Evolutionary conservation across 2,329 filamentous ascomycete species (phyloP), one percentile per base, ranked within the genome.

Genomic region (Botryosphaeria dothidea): DNA sequence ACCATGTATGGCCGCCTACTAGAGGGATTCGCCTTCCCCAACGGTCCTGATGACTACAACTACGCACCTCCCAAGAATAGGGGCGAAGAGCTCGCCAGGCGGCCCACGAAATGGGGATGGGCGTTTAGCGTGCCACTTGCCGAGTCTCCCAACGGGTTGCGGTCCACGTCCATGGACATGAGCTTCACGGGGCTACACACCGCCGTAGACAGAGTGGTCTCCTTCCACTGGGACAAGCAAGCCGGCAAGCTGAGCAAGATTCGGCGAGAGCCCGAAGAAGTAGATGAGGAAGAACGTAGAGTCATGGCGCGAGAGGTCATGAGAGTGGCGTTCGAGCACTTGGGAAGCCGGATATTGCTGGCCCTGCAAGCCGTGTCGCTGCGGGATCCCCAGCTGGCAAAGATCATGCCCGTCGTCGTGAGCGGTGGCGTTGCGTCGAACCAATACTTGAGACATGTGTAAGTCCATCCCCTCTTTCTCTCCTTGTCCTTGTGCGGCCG

Each of bases 361-460:
- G 90, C 86, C 0, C 80, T 97, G n/a, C 77, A 84, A 52, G 71
- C 74, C 11, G 31, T 62, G 7, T 66, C 69, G 3, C 34, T 45
- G 41, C 27, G 36, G 15, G 46, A 64, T 34, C 41, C 48, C 29
- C 54, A 29, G 19, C 43, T 88, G 7, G 77, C 79, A 8, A 89
- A 56, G 43, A 48, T 27, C 36, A 56, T 64, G 38, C 27, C 89
- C 0, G 80, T 98, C 4, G 92, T 98, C 9, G 84, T 98, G 3
- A 91, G 92, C 43, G 95, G 95, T 31, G 95, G 95, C 25, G 95
- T 99, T 6, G 95, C 94, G 7, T 90, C 91, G 60, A 98, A 97
- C 77, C 78, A 79, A 58, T 97, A 90, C 75, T 81, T 99, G 46
- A 86, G 89, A 75, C 85, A 88, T 71, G 84, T 98, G 61, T 73